Conservation (phyloP, 2,329 filamentous ascomycete genomes). For the Fusarium chuoi region DNA sequence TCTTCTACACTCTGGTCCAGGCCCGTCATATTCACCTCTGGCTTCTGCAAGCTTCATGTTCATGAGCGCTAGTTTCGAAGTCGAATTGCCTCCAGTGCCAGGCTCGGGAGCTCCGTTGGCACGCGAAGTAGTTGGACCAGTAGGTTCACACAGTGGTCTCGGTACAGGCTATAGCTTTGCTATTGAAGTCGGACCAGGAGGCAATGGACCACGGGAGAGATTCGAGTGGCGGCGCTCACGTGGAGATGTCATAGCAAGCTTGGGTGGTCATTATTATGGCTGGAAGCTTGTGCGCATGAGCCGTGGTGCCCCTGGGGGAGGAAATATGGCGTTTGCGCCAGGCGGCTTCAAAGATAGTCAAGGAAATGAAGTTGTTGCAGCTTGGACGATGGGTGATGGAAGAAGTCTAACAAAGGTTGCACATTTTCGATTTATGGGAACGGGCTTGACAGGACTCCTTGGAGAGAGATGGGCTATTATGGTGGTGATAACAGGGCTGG, state of each 20-base stretch:
- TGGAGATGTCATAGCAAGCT: conserved; percentile 21
- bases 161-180: conserved; percentile 23
- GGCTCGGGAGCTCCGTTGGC: conserved; percentile 16
- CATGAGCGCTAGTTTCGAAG: conserved; percentile 29
- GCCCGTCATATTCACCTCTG: conserved; percentile 20
- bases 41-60: conserved; percentile 31
- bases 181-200: conserved; percentile 31
- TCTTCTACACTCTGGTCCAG: conserved; percentile 39
- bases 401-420: conserved; percentile 31
- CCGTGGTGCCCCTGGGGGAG: conserved; percentile 19
- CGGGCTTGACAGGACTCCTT: conserved; percentile 34
- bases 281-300: conserved; percentile 40
- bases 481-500: conserved; percentile 34
- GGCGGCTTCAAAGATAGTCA: conserved; percentile 29
- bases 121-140: conserved; percentile 21
- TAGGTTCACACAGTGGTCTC: conserved; percentile 12
- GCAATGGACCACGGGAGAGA: conserved; percentile 31
- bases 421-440: conserved; percentile 38
- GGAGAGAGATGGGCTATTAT: conserved; percentile 44
- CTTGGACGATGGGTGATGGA: conserved; percentile 27
- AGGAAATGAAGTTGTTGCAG: conserved; percentile 39
- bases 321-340: conserved; percentile 7
- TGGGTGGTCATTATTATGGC: conserved; percentile 27
- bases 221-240: conserved; percentile 40
- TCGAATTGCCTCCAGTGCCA: conserved; percentile 31